Conservation (phyloP, 2,329 filamentous ascomycete genomes). For the Acrocalymma vagum region DNA sequence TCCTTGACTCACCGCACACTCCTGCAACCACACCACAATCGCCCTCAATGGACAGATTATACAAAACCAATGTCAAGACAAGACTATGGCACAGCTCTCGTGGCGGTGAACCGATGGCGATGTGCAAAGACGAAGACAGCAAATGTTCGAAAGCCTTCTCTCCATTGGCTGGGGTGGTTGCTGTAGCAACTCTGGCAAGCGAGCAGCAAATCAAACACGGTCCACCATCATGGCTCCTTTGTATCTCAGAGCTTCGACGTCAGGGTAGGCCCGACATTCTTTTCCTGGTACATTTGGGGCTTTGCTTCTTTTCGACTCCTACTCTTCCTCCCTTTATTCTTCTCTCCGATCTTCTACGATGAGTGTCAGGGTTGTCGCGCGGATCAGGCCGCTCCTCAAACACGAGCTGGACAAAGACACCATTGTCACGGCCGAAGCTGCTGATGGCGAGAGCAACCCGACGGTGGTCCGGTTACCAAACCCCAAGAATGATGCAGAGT, state of each 20-base stretch:
- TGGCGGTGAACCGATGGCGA: too few relatives aligned
- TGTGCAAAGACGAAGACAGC: too few relatives aligned
- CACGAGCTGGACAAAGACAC: conserved; percentile 87
- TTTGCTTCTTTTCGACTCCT: conserved; percentile 25
- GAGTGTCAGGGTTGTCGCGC: conserved; percentile 86
- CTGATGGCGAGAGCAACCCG: conserved; percentile 50
- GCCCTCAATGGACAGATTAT: too few relatives aligned
- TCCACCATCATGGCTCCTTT: conserved; percentile 24
- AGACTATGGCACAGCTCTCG: too few relatives aligned
- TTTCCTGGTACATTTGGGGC: conserved; percentile 34
- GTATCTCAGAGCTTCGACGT: conserved; percentile 37
- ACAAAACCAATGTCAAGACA: too few relatives aligned
- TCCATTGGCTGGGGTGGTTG: conserved; percentile 9
- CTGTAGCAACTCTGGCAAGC: conserved; percentile 28
- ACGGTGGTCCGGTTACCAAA: conserved; percentile 88
- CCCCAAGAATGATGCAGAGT: conserved; percentile 89
- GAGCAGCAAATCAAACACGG: conserved; percentile 34
- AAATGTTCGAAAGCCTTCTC: too few relatives aligned
- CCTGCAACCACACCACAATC: too few relatives aligned
- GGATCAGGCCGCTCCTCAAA: conserved; percentile 87
- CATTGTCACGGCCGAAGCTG: conserved; percentile 73
- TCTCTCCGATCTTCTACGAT: conserved; percentile 33
- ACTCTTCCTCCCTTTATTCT: conserved; percentile 14
- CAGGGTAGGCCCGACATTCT: conserved; percentile 41
- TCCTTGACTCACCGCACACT: too few relatives aligned